Conservation (phyloP, 805 yeast species). For the Kluyveromyces dobzhanskii region DNA sequence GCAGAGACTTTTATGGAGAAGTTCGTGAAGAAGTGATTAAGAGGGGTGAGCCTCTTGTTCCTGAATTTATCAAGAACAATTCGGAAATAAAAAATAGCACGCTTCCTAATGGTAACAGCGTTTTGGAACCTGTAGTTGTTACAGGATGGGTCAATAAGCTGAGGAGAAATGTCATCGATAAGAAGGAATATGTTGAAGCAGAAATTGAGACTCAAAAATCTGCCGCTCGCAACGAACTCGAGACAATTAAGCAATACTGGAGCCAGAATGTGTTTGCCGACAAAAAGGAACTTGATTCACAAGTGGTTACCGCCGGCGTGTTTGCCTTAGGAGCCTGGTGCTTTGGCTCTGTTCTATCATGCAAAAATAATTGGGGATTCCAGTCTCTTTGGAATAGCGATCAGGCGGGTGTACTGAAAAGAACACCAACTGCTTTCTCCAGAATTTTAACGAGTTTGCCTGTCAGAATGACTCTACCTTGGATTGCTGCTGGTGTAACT, state of each 20-base stretch:
- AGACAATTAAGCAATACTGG: conserved; percentile 11
- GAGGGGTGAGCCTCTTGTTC: conserved; percentile 7
- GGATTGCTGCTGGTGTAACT: conserved; percentile 15
- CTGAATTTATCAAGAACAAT: conserved; percentile 5
- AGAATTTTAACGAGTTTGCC: conserved; percentile 18
- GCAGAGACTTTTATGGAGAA: conserved; percentile 2
- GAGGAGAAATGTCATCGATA: conserved; percentile 9
- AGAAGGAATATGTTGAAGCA: conserved; percentile 9
- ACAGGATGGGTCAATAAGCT: conserved; percentile 7
- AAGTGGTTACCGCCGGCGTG: conserved; percentile 21
- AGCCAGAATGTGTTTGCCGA: conserved; percentile 16
- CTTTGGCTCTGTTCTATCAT: conserved; percentile 21
- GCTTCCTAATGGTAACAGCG: conserved; percentile 13
- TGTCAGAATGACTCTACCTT: conserved; percentile 20
- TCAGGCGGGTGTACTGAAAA: conserved; percentile 6
- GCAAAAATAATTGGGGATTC: conserved; percentile 20
- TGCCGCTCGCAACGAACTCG: conserved; percentile 8
- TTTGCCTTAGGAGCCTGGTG: conserved; percentile 22
- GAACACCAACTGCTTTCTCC: conserved; percentile 11
- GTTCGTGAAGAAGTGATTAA: not conserved
- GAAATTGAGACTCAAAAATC: conserved; percentile 16
- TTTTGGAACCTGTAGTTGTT: conserved; percentile 9
- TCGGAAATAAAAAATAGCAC: conserved; percentile 6
- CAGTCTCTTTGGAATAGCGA: conserved; percentile 5
- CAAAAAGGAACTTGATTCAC: conserved; percentile 15